phyloP scores from a whole-genome alignment of 1,139 yeast species.

The Blastobotrys niveus region DNA sequence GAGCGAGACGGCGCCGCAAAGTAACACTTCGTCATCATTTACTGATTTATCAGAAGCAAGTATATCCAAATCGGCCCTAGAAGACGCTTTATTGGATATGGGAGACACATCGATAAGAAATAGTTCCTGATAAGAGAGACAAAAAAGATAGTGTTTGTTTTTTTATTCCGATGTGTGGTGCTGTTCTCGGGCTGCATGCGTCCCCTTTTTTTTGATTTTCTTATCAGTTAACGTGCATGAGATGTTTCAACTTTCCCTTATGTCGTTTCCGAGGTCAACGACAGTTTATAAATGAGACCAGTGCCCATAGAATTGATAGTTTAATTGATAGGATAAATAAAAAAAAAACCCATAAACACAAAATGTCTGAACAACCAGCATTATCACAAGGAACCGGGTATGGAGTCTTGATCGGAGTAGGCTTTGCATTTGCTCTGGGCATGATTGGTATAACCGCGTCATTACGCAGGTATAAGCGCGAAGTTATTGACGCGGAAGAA shows the following conservation, averaged over 20 bases:
- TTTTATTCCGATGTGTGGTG: no score
- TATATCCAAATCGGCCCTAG: slow-evolving; percentile 42
- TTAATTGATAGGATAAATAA: not conserved
- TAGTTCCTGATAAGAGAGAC: not conserved
- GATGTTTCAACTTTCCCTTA: no score
- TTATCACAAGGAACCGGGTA: slow-evolving; percentile 82
- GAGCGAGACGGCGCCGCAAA: not conserved
- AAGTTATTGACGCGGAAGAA: slow-evolving; percentile 49
- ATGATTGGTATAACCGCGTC: slow-evolving; percentile 50
- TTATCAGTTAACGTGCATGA: no score
- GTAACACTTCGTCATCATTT: slow-evolving; percentile 17
- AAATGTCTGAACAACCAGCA: slow-evolving; percentile 1
- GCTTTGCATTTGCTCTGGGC: slow-evolving; percentile 53
- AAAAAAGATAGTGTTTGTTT: not conserved
- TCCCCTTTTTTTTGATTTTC: no score
- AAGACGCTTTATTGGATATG: slow-evolving; percentile 38
- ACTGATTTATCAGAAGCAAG: slow-evolving; percentile 32
- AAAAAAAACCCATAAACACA: not conserved
- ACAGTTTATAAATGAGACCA: no score
- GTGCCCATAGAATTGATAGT: no score
- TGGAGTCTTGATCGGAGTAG: slow-evolving; percentile 84
- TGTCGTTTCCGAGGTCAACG: no score
- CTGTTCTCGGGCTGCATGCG: no score
- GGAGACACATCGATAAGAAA: slow-evolving; percentile 14
- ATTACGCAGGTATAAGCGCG: slow-evolving; percentile 44